A percentile compares a stretch with the other conserved stretches of the same genome.
Evolutionary conservation across 129 eudicot species (phyloP).

Genomic region (Kitagawia praeruptora): DNA sequence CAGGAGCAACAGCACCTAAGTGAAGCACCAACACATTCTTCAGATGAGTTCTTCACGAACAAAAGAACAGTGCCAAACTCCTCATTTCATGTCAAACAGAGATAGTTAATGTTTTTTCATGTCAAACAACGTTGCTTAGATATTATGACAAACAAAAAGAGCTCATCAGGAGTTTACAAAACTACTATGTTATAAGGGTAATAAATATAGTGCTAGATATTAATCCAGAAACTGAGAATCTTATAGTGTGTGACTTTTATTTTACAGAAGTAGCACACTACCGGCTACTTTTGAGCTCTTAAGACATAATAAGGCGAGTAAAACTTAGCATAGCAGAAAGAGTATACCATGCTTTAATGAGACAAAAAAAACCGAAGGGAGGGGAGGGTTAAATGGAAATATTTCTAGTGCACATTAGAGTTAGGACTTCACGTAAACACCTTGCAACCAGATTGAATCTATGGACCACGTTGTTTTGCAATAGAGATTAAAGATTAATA

Average conservation of each 20-base stretch:
- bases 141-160: background rate
- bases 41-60: constrained; percentile 21
- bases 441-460: background rate
- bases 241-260: background rate
- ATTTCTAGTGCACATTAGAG: background rate
- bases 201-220: background rate
- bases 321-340: background rate
- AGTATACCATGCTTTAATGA: background rate
- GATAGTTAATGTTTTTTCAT: background rate
- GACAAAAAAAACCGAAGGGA: background rate
- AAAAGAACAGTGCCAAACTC: constrained; percentile 43
- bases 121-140: background rate
- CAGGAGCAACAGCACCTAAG: constrained; percentile 6
- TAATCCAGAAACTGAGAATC: background rate
- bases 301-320: background rate
- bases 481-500: background rate
- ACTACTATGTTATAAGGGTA: background rate
- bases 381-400: background rate
- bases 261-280: background rate
- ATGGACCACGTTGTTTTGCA: background rate
- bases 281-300: background rate
- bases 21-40: background rate
- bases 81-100: constrained; percentile 16
- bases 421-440: too few species aligned
- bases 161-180: background rate